These are phyloP conservation scores for Blastocladiella britannica DNA, from an alignment of 192 early-diverging fungal species.

Conservation along the genomic window DNA sequence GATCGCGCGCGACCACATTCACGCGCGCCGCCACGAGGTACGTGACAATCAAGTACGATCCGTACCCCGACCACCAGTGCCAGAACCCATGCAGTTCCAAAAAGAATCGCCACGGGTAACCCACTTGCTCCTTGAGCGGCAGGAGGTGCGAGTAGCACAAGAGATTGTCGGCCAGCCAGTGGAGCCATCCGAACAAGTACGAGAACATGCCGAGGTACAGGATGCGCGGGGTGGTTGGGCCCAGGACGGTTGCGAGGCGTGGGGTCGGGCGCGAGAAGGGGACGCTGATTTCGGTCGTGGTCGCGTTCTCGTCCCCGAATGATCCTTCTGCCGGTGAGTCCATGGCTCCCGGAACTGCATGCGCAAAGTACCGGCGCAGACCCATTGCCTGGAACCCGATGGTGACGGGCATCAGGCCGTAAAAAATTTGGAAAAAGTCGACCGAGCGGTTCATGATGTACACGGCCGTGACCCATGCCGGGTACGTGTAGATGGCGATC, in stretches of 20 bases:
- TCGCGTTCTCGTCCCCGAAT: no score
- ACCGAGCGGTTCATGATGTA: conserved; percentile 7
- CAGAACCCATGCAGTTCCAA: conserved; percentile 25
- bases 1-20: background rate
- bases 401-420: no score
- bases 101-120: conserved; percentile 14
- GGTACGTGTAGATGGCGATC: conserved; percentile 6
- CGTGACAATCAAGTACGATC: background rate
- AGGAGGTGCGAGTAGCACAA: conserved; percentile 14
- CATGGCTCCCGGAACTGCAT: no score
- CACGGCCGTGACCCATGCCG: conserved; percentile 12
- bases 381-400: no score
- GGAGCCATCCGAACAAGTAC: conserved; percentile 7
- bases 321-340: no score
- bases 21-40: background rate
- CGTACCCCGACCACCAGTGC: conserved; percentile 18
- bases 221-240: no score
- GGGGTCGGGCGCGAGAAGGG: no score
- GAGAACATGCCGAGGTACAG: background rate
- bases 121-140: conserved; percentile 7
- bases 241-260: no score
- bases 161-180: conserved; percentile 22
- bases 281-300: no score
- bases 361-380: no score
- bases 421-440: conserved; percentile 2